phyloP scores from a whole-genome alignment of 139 green algal species.

The Penium margaritaceum region DNA sequence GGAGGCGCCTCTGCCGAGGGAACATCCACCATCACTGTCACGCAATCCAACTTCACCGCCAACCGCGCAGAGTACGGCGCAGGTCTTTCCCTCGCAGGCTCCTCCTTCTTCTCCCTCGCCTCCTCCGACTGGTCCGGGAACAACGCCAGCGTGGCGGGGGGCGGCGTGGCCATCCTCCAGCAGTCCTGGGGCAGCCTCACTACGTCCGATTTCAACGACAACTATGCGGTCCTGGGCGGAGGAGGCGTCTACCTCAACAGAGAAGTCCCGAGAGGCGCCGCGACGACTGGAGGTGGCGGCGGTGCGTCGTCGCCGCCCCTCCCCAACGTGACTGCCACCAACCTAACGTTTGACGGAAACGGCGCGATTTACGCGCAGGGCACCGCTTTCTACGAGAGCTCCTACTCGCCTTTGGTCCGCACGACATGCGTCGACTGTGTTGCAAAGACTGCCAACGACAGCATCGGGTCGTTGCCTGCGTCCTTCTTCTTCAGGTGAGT shows the following conservation, averaged over 20 bases:
- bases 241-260: not conserved
- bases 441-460: not conserved
- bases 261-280: not conserved
- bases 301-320: too few species aligned
- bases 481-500: not conserved
- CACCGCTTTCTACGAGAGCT: not conserved
- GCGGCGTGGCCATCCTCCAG: not conserved
- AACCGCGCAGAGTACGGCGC: not conserved
- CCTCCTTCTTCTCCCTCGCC: not conserved
- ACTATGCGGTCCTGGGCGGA: slow-evolving; percentile 5
- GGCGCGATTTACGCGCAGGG: not conserved
- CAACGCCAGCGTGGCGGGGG: not conserved
- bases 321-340: too few species aligned
- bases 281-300: too few species aligned
- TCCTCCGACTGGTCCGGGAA: not conserved
- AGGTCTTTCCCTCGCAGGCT: not conserved
- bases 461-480: not conserved
- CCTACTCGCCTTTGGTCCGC: not conserved
- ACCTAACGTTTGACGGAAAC: slow-evolving; percentile 2
- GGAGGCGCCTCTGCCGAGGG: not conserved
- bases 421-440: not conserved
- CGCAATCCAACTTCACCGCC: not conserved
- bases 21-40: not conserved
- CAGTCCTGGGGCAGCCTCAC: not conserved
- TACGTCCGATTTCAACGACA: not conserved